A percentile compares a stretch with the other conserved stretches of the same genome.
Conservation (phyloP, 2,329 filamentous ascomycete species). For the Trichoderma lentiforme region DNA sequence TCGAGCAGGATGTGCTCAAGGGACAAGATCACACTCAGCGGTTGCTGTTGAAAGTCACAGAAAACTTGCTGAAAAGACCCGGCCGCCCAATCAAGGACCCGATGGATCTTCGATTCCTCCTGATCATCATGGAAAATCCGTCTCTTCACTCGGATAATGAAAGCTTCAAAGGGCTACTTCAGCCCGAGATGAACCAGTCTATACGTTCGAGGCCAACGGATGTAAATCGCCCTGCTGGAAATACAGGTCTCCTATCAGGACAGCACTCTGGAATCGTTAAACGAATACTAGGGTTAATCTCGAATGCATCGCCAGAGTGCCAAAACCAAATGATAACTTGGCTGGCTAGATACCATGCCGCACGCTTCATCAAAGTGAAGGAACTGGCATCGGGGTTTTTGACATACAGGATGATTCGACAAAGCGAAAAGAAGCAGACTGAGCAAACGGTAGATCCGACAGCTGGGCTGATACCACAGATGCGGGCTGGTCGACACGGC, state of each 20-base stretch:
- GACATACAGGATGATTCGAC: conserved; percentile 72
- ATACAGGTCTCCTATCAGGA: conserved; percentile 49
- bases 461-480: conserved; percentile 68
- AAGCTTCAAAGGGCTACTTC: conserved; percentile 41
- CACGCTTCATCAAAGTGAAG: conserved; percentile 68
- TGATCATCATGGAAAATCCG: conserved; percentile 78
- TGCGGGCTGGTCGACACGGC: conserved; percentile 63
- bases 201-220: conserved; percentile 20
- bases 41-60: conserved; percentile 71
- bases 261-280: conserved; percentile 84
- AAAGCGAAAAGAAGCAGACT: conserved; percentile 63
- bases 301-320: conserved; percentile 70
- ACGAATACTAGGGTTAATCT: conserved; percentile 74
- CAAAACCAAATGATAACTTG: conserved; percentile 75
- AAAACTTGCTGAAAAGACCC: conserved; percentile 76
- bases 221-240: conserved; percentile 25
- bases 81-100: conserved; percentile 65
- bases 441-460: conserved; percentile 55
- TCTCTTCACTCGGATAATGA: conserved; percentile 54
- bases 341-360: conserved; percentile 68
- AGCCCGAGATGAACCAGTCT: conserved; percentile 27
- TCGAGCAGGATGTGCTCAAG: conserved; percentile 47
- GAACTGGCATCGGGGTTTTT: conserved; percentile 76
- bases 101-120: conserved; percentile 70
- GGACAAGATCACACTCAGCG: conserved; percentile 68